Percentiles rank a stretch among this genome's conserved stretches.
Evolutionary conservation across 345 rosid species (phyloP).

Genomic region (Eucalyptus tenuipes): DNA sequence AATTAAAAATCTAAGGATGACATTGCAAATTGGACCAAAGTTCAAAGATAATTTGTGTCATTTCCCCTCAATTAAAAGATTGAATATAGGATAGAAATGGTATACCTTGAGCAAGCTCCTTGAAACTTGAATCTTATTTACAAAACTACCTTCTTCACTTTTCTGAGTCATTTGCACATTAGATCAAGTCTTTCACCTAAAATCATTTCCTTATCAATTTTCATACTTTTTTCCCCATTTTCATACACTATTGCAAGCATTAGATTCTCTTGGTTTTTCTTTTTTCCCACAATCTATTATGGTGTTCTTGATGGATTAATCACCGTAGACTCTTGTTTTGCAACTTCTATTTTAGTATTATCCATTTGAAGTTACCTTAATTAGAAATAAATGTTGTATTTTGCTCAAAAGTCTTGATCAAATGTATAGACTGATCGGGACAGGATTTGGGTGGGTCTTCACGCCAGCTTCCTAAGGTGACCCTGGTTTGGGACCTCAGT

Average conservation of each 20-base stretch:
- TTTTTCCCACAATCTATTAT: neutral
- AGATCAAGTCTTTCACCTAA: neutral
- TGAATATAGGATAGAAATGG: neutral
- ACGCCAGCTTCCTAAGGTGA: neutral
- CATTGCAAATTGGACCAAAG: neutral
- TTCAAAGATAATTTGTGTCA: neutral
- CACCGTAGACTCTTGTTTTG: neutral
- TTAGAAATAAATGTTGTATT: neutral
- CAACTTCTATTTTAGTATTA: neutral
- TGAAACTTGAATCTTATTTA: neutral
- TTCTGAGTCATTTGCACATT: neutral
- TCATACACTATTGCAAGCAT: neutral
- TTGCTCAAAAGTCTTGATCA: neutral
- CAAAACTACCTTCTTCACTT: neutral
- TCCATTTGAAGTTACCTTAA: neutral
- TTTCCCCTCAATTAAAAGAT: neutral
- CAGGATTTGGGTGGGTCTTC: neutral
- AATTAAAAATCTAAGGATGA: neutral
- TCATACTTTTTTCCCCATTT: neutral
- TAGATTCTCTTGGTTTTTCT: neutral
- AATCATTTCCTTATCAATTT: neutral
- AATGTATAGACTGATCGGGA: neutral
- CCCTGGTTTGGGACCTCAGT: neutral
- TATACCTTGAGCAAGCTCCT: neutral
- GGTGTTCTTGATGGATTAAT: neutral